Evolutionary conservation across 305 asterid species (phyloP), one percentile per base, ranked within the genome.

Genomic region (Fraxinus greggii): DNA sequence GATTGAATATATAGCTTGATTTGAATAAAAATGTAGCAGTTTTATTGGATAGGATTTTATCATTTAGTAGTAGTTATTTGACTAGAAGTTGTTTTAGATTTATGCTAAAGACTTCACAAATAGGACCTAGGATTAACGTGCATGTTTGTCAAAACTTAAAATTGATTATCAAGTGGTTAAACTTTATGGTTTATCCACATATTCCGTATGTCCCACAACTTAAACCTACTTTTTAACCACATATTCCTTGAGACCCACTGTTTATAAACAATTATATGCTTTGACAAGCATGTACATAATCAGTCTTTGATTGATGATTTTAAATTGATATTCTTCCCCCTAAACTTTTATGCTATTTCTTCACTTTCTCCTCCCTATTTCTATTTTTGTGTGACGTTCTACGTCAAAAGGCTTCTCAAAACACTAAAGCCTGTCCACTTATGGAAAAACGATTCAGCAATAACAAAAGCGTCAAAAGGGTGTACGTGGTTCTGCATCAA

Each of bases 401-500:
- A 15, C 19, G 1, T 45, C 56, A 45, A 13, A 45, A 15, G 56
- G 19, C 19, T 45, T 0, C 56, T 45, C 56, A 13, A 45, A 45
- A 45, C 3, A 45, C 5, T 45, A 45, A 45, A 45, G 56, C 56
- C 19, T 45, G 19, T 45, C 56, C 56, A 38, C 26, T 9, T 78
- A 36, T 21, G 76, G 40, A 59, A 13, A 19, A 70, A n/a, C 36
- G 40, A 48, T 26, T 78, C 24, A 31, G 48, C 54, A 51, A 75
- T 74, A 85, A 63, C 76, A 5, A 81, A 5, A 75, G 76, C 13
- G 32, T 8, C 26, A 21, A 59, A 59, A 21, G 69, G 69, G 69
- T 29, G 70, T 59, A 54, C 2, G 2, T 6, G 63, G n/a, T 54
- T 5, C 63, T 5, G 24, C 23, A 54, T 54, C 63, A n/a, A n/a